Base-by-base conservation (phyloP, 805 yeast species). In the Suhomyces faveliae region DNA sequence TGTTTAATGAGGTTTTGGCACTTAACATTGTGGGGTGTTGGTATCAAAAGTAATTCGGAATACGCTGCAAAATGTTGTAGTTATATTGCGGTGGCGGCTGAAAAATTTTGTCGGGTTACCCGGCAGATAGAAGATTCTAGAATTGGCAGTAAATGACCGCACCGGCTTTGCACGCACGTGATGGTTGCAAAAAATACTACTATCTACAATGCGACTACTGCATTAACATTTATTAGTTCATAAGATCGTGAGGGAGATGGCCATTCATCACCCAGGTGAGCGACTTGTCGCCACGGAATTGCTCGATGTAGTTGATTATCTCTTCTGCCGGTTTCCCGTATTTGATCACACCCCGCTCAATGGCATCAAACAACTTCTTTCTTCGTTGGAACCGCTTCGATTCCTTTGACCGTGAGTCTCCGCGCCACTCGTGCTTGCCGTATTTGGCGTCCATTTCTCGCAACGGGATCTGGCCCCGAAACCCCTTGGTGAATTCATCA, bases 221-320 rank as follows among this genome's bases (percentile, higher is more conserved):
- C n/a, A n/a, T 22, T 22, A 27, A 12, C 13, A 27, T 29, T 29
- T n/a, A 5, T 29, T 30, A 30, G 35, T 33, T 33, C 37, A 33
- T 33, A 9, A 69, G 53, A 48, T 70, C 75, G 5, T 52, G 49
- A 3, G 78, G 78, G 9, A 73, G 58, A 48, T 73, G 69, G 7
- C 77, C 77, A 52, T 73, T 73, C 78, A 73, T 73, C 5, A 73
- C 70, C 78, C 78, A 73, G 4, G 78, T 72, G 43, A 73, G 61
- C 30, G 71, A 64, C 56, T 70, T 70, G 43, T 70, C 74, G 33
- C 73, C 76, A 22, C 77, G 54, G 52, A 66, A 73, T 48, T 67
- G 70, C 51, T 73, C 78, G 42, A 73, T 73, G 47, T 66, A 68
- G 24, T 57, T 56, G 41, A 69, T 71, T 42, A 73, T 68, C 42